Base-by-base conservation (phyloP, 2,329 filamentous ascomycete genomes). In the Drechslerella stenobrocha region DNA sequence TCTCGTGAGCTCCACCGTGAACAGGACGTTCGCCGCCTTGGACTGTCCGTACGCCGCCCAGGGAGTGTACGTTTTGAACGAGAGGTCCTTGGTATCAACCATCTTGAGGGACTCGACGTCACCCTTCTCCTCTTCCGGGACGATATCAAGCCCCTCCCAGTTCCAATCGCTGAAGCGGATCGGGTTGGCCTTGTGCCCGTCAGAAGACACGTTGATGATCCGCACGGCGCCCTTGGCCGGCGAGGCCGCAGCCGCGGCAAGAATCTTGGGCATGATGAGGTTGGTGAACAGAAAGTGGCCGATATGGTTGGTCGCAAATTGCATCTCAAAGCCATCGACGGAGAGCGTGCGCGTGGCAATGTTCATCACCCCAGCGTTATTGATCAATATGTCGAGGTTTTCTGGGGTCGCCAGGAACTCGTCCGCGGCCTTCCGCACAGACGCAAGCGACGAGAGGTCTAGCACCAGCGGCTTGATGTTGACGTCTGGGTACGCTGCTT, bases 1-100 rank as follows among this genome's bases (percentile, higher is more conserved):
- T 24, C 76, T 65, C 13, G 78, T 76, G 9, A 80, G 74, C 13
- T 73, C 75, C 22, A 78, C 61, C 0, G 74, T 77, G 64, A 80
- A 80, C 42, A 81, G 72, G 13, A 81, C 77, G 55, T 81, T 80
- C 1, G 80, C 81, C 24, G 80, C 79, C 73, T 83, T 83, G 70
- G 79, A 80, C 71, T 81, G 80, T 1, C 77, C 77, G 67, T 83
- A 83, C 1, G 79, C 79, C 0, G 74, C 71, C 74, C 78, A 80
- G 1, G 70, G 64, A 0, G 73, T 72, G 56, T 78, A 78, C 18
- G 30, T 45, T 7, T 52, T 66, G 32, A 66, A 66, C 1, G 53
- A 52, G 11, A 34, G 18, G 15, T 65, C 60, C 9, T 9, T 28
- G 35, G 57, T 46, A 13, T 50, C 24, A 40, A 66, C 57, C 3